phyloP scores from a whole-genome alignment of 2,329 filamentous ascomycete species.

The Metarhizium guizhouense region DNA sequence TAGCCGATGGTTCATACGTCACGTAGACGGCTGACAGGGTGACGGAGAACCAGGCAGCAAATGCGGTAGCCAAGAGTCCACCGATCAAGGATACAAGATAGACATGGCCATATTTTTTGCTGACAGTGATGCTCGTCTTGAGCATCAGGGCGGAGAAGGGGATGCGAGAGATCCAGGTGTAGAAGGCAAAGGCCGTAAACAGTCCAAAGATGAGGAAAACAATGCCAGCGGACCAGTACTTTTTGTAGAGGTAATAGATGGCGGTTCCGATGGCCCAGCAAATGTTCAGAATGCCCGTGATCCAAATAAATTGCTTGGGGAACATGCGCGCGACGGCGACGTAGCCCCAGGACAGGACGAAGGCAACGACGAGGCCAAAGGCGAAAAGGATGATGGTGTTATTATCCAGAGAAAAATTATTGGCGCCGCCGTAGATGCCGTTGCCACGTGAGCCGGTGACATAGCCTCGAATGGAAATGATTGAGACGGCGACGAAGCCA shows the following conservation, averaged over 20 bases:
- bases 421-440: conserved; percentile 63
- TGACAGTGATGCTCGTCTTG: conserved; percentile 74
- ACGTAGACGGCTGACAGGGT: conserved; percentile 82
- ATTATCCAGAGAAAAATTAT: conserved; percentile 61
- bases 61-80: conserved; percentile 64
- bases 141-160: conserved; percentile 89
- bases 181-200: conserved; percentile 42
- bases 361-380: conserved; percentile 65
- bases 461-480: conserved; percentile 67
- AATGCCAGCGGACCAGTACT: conserved; percentile 77
- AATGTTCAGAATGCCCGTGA: conserved; percentile 83
- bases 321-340: conserved; percentile 67
- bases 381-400: conserved; percentile 82
- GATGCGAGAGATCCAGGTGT: conserved; percentile 81
- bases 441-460: conserved; percentile 52
- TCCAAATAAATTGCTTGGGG: conserved; percentile 87
- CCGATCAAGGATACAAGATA: conserved; percentile 80
- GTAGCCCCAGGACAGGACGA: conserved; percentile 69
- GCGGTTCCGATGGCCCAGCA: conserved; percentile 76
- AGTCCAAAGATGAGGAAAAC: conserved; percentile 67
- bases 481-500: conserved; percentile 71
- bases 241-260: conserved; percentile 71
- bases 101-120: conserved; percentile 75
- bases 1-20: conserved; percentile 59
- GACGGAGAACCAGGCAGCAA: conserved; percentile 78